Base-by-base conservation (phyloP, 2,329 filamentous ascomycete genomes). In the Lachnum nothofagi region DNA sequence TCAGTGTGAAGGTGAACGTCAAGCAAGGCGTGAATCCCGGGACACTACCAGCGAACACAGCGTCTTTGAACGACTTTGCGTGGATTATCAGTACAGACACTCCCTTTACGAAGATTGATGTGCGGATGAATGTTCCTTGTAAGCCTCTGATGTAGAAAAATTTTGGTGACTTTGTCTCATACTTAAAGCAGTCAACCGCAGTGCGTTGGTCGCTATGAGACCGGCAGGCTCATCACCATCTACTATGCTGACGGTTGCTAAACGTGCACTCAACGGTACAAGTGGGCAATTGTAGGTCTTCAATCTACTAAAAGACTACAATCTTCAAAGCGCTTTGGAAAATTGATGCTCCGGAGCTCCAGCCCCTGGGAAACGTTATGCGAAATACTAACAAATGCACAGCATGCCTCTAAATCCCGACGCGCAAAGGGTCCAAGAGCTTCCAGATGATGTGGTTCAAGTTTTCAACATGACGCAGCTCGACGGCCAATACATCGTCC, bases 21-120 rank as follows among this genome's bases (percentile, higher is more conserved):
- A 41, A 41, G 23, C 12, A 44, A 12, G 51, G 51, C 2, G 41
- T 53, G 14, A 51, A 51, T 31, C 44, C 40, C 5, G 43, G 42
- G 24, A 53, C 51, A 3, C 23, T 53, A 16, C 47, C 43, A 12
- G 43, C 39, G 5, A 38, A 42, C 19, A 53, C 42, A 14, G 8
- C 25, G 16, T 35, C 43, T 7, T 25, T 53, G 29, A 53, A 53
- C 41, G 43, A 33, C 5, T 53, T 47, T 35, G 31, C 47, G 7
- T 53, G 51, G 51, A 39, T 51, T 20, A 44, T 53, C 4, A 47
- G 42, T 22, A 47, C 44, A 4, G 48, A 34, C 19, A 34, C 25
- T 19, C 40, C 51, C 6, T 47, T 41, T 19, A 23, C 20, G 33
- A 44, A 44, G 19, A 34, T 53, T 7, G 25, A 40, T 41, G 43